Evolutionary conservation across 768 basidiomycete genomes (phyloP).

Genomic region (Agrocybe pediades): DNA sequence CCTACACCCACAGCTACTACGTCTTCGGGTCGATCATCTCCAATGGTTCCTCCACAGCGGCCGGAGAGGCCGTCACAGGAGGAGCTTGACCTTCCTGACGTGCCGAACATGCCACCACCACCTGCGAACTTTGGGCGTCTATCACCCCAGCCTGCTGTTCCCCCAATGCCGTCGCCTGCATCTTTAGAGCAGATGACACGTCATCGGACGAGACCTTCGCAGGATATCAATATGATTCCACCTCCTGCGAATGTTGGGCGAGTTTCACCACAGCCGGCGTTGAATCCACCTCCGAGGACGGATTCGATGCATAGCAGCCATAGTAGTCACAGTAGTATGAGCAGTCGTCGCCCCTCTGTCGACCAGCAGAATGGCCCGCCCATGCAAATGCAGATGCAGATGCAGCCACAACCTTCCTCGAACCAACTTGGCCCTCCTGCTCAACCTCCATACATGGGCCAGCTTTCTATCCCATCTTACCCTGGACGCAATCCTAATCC

Average conservation of each 20-base stretch:
- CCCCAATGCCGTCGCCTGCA: conserved; percentile 13
- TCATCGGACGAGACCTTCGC: conserved; percentile 17
- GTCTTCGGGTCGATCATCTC: conserved; percentile 29
- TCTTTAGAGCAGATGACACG: conserved; percentile 25
- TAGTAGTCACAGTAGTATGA: not conserved
- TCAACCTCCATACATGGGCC: conserved; percentile 1
- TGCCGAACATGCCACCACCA: conserved; percentile 28
- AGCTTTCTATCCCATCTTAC: conserved; percentile 21
- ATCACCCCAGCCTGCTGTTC: conserved; percentile 18
- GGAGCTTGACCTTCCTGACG: conserved; percentile 36
- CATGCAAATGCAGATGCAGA: conserved; percentile 12
- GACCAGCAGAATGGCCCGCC: conserved; percentile 13
- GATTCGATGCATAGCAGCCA: conserved; percentile 12
- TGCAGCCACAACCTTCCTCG: conserved; percentile 11
- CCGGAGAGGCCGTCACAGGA: conserved; percentile 42
- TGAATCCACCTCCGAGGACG: conserved; percentile 14
- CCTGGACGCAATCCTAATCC: conserved; percentile 18
- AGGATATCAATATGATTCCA: conserved; percentile 13
- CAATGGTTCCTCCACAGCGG: conserved; percentile 35
- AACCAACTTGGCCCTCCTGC: conserved; percentile 3
- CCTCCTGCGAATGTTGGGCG: conserved; percentile 18
- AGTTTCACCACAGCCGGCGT: conserved; percentile 19
- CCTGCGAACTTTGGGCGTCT: conserved; percentile 26
- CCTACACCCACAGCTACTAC: conserved; percentile 27
- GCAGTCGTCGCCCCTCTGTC: conserved; percentile 16